A percentile compares a stretch with the other conserved stretches of the same genome.
These are phyloP conservation scores for Vitrella brassicaformis DNA, from an alignment of 73 alveolate genomes.

Conservation along the genomic window DNA sequence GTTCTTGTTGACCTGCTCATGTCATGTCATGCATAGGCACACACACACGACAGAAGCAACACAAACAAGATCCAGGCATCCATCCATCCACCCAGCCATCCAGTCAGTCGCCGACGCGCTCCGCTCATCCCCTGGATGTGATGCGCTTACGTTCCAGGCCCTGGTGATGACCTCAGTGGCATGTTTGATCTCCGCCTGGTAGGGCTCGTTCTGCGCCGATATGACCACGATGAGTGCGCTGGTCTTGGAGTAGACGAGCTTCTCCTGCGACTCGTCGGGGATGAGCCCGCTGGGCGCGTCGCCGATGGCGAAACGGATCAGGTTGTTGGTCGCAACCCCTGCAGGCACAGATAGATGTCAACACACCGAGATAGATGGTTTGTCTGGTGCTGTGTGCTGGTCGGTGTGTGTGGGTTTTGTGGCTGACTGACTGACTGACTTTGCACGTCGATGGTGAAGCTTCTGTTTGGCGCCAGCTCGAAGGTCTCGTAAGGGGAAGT, in stretches of 20 bases:
- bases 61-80: too few species aligned
- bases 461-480: background rate
- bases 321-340: background rate
- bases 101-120: too few species aligned
- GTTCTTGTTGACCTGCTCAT: conserved; percentile 2
- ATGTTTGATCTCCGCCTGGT: background rate
- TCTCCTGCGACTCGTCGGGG: background rate
- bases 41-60: too few species aligned
- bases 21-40: too few species aligned
- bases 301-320: background rate
- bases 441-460: background rate
- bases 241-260: background rate
- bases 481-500: background rate
- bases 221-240: background rate
- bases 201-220: background rate
- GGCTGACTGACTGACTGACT: background rate
- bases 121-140: too few species aligned
- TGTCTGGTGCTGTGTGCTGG: background rate
- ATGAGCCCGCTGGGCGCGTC: background rate
- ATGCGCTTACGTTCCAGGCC: background rate
- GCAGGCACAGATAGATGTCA: background rate
- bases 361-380: background rate
- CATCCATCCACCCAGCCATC: too few species aligned
- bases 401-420: background rate
- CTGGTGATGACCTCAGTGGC: background rate